phyloP scores from a whole-genome alignment of 441 rosid species.

The Raphanus hybrid region DNA sequence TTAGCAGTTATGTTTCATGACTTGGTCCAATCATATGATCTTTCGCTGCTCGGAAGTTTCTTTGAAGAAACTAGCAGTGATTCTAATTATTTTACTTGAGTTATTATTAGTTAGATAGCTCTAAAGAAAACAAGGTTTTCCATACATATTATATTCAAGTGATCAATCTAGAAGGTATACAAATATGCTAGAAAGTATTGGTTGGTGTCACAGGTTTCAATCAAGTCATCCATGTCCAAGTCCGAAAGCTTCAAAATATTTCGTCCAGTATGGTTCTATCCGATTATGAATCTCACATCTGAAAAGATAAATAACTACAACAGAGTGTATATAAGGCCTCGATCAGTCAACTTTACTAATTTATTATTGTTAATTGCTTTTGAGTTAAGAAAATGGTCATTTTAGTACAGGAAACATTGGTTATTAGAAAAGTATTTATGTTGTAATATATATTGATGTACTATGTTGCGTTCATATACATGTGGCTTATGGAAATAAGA shows the following conservation, averaged over 20 bases:
- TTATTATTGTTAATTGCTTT: background rate
- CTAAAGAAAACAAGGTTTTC: background rate
- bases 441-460: background rate
- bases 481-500: background rate
- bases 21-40: constrained; percentile 27
- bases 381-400: background rate
- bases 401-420: background rate
- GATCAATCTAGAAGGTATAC: background rate
- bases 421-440: background rate
- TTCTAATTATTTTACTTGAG: background rate
- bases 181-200: background rate
- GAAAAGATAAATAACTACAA: background rate
- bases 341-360: background rate
- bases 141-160: constrained; percentile 2
- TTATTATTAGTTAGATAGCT: background rate
- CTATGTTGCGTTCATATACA: background rate
- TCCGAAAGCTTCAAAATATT: too few species aligned
- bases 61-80: background rate
- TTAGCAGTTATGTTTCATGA: constrained; percentile 11
- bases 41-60: constrained; percentile 1
- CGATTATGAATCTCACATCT: background rate
- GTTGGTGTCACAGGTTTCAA: background rate
- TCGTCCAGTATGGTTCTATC: background rate
- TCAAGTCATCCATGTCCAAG: too few species aligned
- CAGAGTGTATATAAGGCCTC: background rate